Evolutionary conservation across 2,329 filamentous ascomycete genomes (phyloP).

Genomic region (Diaporthe capsici): DNA sequence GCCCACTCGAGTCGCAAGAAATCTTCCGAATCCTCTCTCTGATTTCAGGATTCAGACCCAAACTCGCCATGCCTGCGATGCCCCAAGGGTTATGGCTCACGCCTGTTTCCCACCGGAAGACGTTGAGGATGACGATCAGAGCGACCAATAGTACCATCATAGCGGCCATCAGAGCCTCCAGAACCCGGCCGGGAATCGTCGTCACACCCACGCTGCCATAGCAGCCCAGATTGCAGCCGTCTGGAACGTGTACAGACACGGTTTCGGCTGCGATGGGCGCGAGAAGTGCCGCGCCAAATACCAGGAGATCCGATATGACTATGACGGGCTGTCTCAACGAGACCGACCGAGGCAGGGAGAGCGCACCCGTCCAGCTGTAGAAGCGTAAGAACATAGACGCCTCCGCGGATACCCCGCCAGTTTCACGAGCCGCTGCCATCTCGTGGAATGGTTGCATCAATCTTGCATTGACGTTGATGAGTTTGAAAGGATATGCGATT

Average conservation of each 20-base stretch:
- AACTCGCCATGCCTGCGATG: constrained; percentile 50
- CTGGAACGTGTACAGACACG: constrained; percentile 15
- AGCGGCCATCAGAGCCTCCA: constrained; percentile 47
- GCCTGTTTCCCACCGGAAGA: constrained; percentile 50
- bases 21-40: constrained; percentile 10
- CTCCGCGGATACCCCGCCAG: neutral
- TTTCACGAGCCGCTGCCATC: constrained; percentile 6
- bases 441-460: constrained; percentile 40
- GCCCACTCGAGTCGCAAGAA: neutral
- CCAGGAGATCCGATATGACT: constrained; percentile 36
- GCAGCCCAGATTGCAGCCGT: constrained; percentile 8
- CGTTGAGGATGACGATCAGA: constrained; percentile 45
- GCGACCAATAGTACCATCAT: constrained; percentile 47
- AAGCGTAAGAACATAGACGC: constrained; percentile 34
- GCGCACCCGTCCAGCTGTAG: constrained; percentile 20
- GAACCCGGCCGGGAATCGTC: constrained; percentile 5
- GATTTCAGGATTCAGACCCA: constrained; percentile 46
- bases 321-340: constrained; percentile 26
- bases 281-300: constrained; percentile 33
- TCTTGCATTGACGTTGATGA: constrained; percentile 41
- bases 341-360: constrained; percentile 24
- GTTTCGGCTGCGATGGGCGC: constrained; percentile 36
- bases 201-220: constrained; percentile 29
- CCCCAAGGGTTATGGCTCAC: constrained; percentile 54
- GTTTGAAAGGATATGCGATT: constrained; percentile 31